A percentile compares a stretch with the other conserved stretches of the same genome.
phyloP scores from a whole-genome alignment of 108 stramenopile species.

The Ochromonas danica region DNA sequence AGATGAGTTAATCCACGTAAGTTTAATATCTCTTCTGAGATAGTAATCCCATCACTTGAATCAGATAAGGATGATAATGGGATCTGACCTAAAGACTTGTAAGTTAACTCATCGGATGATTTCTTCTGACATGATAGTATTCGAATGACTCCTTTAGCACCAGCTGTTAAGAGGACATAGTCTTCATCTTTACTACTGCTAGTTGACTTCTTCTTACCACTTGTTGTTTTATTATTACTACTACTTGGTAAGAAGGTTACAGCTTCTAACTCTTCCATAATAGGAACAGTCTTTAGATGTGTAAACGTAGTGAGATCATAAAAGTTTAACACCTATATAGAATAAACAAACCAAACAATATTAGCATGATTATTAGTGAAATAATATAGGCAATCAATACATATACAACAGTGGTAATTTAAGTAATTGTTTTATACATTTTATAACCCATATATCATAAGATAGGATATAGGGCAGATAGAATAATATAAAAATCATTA shows the following conservation, averaged over 20 bases:
- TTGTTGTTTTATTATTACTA: background rate
- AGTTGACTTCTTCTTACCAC: background rate
- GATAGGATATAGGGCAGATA: too few relatives aligned
- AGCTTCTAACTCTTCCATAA: conserved; percentile 25
- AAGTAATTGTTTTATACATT: too few relatives aligned
- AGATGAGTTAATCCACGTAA: background rate
- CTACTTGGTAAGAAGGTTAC: background rate
- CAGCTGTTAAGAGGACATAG: background rate
- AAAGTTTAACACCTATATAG: conserved; percentile 54
- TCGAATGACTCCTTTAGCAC: background rate
- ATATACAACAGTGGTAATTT: too few relatives aligned
- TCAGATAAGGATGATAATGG: background rate
- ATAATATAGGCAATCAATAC: too few relatives aligned
- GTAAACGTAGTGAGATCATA: conserved; percentile 19
- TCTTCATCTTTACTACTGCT: too few relatives aligned
- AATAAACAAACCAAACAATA: too few relatives aligned
- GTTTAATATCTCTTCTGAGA: background rate
- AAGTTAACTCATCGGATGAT: background rate
- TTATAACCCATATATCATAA: too few relatives aligned
- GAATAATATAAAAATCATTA: too few relatives aligned
- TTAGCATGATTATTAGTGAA: conserved; percentile 67
- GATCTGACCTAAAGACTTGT: background rate
- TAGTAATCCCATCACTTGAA: too few relatives aligned
- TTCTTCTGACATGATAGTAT: too few relatives aligned
- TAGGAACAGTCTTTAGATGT: conserved; percentile 12